Evolutionary conservation across 208 protist genomes (phyloP).

Genomic region (Porcisia deanei): DNA sequence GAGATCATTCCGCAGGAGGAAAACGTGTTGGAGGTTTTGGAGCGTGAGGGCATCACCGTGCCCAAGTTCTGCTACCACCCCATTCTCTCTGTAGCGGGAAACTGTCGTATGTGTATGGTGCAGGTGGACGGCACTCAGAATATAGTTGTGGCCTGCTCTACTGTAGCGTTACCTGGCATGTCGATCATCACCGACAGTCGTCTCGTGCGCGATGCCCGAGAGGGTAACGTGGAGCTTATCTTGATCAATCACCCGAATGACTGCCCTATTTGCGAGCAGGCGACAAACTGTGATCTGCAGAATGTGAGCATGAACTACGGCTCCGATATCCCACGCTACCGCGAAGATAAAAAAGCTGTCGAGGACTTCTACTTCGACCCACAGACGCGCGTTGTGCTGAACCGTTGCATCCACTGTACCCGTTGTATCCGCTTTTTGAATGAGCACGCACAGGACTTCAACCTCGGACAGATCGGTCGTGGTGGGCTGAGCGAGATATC

Average conservation of each 20-base stretch:
- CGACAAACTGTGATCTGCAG: slow-evolving; percentile 97
- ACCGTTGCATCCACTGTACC: slow-evolving; percentile 97
- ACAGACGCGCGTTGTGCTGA: slow-evolving; percentile 96
- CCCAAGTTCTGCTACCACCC: slow-evolving; percentile 94
- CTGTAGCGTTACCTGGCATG: slow-evolving; percentile 95
- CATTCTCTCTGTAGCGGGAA: slow-evolving; percentile 95
- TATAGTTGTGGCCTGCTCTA: slow-evolving; percentile 95
- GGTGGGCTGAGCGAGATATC: slow-evolving; percentile 93
- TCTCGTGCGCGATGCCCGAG: slow-evolving; percentile 94
- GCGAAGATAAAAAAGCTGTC: slow-evolving; percentile 91
- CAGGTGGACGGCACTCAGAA: slow-evolving; percentile 96
- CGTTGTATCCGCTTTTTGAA: slow-evolving; percentile 95
- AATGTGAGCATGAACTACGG: slow-evolving; percentile 94
- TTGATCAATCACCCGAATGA: slow-evolving; percentile 97
- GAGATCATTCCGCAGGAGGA: slow-evolving; percentile 93
- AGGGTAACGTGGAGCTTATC: slow-evolving; percentile 97
- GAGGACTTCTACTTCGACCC: slow-evolving; percentile 97
- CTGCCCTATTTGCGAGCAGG: slow-evolving; percentile 97
- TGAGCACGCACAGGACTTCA: slow-evolving; percentile 95
- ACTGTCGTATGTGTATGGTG: slow-evolving; percentile 98
- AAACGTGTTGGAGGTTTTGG: slow-evolving; percentile 90
- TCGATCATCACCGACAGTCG: slow-evolving; percentile 95
- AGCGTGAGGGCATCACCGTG: slow-evolving; percentile 89
- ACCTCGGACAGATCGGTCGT: slow-evolving; percentile 94
- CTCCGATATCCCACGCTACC: slow-evolving; percentile 84